Evolutionary conservation across 177 flowering plant species (phyloP).

Genomic region (Vitis hybrid): DNA sequence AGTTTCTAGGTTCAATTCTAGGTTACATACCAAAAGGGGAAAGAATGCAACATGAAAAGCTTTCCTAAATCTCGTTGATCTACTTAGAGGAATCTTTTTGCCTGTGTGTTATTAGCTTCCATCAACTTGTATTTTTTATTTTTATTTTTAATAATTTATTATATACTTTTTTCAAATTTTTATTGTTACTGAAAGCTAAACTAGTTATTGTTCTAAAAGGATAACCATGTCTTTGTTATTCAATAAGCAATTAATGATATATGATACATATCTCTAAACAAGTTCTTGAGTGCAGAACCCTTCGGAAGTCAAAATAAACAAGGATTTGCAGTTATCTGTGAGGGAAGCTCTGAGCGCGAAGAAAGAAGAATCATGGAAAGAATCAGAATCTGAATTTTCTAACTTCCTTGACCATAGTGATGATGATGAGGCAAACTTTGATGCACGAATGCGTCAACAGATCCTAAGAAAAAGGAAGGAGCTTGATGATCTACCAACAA

Average conservation of each 20-base stretch:
- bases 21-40: neutral
- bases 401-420: slow-evolving; percentile 46
- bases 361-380: slow-evolving; percentile 49
- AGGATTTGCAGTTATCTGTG: slow-evolving; percentile 64
- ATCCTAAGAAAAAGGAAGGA: slow-evolving; percentile 73
- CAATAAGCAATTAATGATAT: neutral
- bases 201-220: too few species aligned
- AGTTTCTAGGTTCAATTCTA: neutral
- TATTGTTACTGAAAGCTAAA: too few species aligned
- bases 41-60: too few species aligned
- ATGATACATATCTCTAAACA: neutral
- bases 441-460: slow-evolving; percentile 80
- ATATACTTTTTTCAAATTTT: too few species aligned
- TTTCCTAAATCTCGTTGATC: too few species aligned
- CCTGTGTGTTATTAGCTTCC: too few species aligned
- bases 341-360: slow-evolving; percentile 73
- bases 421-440: slow-evolving; percentile 84
- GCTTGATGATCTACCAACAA: slow-evolving; percentile 59
- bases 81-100: too few species aligned
- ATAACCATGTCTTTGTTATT: neutral
- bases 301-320: slow-evolving; percentile 42
- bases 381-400: slow-evolving; percentile 30
- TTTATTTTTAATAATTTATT: too few species aligned
- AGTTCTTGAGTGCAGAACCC: slow-evolving; percentile 42
- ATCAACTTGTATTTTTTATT: too few species aligned